Percentiles rank a stretch among this genome's conserved stretches.
Evolutionary conservation across 148 eudicot genomes (phyloP).

Genomic region (Amaranthus palmeri): DNA sequence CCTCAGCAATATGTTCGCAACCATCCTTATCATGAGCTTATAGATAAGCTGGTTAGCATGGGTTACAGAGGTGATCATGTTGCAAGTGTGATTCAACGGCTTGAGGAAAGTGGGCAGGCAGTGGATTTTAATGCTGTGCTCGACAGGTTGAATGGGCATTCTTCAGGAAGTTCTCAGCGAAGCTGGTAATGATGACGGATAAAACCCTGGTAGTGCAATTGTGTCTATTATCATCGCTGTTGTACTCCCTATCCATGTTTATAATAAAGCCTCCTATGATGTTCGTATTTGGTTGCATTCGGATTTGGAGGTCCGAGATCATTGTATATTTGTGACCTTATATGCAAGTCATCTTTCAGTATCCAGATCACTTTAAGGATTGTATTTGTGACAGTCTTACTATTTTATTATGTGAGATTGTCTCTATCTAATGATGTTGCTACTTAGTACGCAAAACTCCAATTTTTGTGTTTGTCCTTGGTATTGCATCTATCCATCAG

Average conservation of each 20-base stretch:
- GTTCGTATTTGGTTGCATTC: constrained; percentile 32
- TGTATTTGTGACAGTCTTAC: constrained; percentile 27
- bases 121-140: constrained; percentile 88
- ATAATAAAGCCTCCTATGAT: constrained; percentile 36
- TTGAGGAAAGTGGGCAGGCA: constrained; percentile 82
- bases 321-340: constrained; percentile 34
- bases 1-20: constrained; percentile 57
- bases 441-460: constrained; percentile 2
- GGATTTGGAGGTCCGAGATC: constrained; percentile 34
- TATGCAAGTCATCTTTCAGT: constrained; percentile 12
- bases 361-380: constrained; percentile 17
- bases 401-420: constrained; percentile 39
- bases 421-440: constrained; percentile 16
- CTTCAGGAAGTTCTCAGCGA: constrained; percentile 73
- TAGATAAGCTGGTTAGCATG: constrained; percentile 89
- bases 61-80: constrained; percentile 92
- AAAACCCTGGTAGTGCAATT: constrained; percentile 14
- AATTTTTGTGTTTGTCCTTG: constrained; percentile 2
- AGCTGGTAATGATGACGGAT: constrained; percentile 49
- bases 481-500: no score
- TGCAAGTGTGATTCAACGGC: constrained; percentile 77
- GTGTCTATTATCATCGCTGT: constrained; percentile 33
- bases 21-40: constrained; percentile 85
- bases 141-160: constrained; percentile 81
- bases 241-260: constrained; percentile 27